These are phyloP conservation scores for Nannochloropsis gaditana DNA, from an alignment of 108 stramenopile species.

Conservation along the genomic window DNA sequence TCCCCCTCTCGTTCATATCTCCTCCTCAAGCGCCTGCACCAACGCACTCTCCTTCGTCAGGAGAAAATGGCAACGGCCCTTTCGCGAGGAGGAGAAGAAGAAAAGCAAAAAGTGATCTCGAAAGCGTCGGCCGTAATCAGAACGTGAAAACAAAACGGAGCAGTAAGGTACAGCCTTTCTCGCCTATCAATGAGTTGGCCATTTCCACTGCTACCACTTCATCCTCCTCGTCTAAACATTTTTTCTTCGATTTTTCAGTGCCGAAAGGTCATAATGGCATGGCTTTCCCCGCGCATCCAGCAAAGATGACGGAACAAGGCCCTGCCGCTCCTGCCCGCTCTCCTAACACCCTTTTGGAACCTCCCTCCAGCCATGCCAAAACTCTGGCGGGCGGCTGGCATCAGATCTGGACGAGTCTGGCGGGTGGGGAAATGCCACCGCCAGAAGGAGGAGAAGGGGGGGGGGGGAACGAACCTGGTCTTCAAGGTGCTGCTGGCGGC, in stretches of 20 bases:
- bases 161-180: not conserved
- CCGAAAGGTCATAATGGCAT: too few relatives aligned
- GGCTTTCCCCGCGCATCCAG: too few relatives aligned
- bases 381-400: not conserved
- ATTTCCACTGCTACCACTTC: not conserved
- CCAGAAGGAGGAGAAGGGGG: not conserved
- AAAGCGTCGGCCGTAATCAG: not conserved
- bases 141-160: not conserved
- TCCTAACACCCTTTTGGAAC: not conserved
- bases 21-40: too few relatives aligned
- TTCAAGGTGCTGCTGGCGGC: not conserved
- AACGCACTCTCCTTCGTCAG: too few relatives aligned
- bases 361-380: not conserved
- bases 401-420: not conserved
- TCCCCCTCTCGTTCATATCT: too few relatives aligned
- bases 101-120: not conserved
- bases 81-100: not conserved
- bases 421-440: not conserved
- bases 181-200: not conserved
- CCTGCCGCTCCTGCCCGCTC: not conserved
- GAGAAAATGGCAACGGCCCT: not conserved
- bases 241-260: too few relatives aligned
- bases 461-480: not conserved
- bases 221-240: not conserved
- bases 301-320: not conserved